These are phyloP conservation scores for Trebouxiophyceae sp. DNA, from an alignment of 163 green algal species.

Conservation along the genomic window DNA sequence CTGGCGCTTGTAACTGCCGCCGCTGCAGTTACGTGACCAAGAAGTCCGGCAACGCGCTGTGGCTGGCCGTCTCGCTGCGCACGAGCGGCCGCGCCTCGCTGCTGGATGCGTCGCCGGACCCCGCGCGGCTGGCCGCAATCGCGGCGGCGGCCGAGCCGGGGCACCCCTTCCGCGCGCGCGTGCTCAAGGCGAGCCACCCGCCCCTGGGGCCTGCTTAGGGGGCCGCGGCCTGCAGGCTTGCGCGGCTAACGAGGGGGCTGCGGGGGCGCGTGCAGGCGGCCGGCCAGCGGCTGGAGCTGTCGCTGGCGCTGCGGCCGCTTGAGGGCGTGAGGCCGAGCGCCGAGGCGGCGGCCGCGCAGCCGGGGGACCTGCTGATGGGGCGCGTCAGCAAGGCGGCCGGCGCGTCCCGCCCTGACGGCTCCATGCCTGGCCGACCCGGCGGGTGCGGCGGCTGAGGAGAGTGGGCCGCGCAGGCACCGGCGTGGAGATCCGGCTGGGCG, in stretches of 20 bases:
- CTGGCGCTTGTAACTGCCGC: too few relatives aligned
- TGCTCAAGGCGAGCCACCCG: slow-evolving; percentile 28
- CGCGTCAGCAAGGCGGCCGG: slow-evolving; percentile 18
- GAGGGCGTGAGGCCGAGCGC: not conserved
- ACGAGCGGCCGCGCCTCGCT: slow-evolving; percentile 17
- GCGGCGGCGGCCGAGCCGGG: slow-evolving; percentile 31
- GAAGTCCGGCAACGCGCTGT: too few relatives aligned
- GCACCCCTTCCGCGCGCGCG: slow-evolving; percentile 22
- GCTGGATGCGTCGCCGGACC: slow-evolving; percentile 15
- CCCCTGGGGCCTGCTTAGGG: too few relatives aligned
- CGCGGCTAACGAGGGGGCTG: too few relatives aligned
- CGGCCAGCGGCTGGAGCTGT: too few relatives aligned
- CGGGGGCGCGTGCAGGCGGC: too few relatives aligned
- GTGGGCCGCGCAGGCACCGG: slow-evolving; percentile 30
- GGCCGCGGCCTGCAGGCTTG: too few relatives aligned
- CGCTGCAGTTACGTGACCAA: too few relatives aligned
- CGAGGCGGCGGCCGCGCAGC: not conserved
- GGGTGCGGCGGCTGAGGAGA: too few relatives aligned
- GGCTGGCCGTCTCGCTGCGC: slow-evolving; percentile 17
- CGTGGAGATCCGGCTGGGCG: slow-evolving; percentile 54
- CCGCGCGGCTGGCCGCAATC: slow-evolving; percentile 24
- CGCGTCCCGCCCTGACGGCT: too few relatives aligned
- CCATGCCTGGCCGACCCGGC: too few relatives aligned
- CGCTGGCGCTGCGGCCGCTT: too few relatives aligned
- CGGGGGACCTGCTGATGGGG: slow-evolving; percentile 37